These are phyloP conservation scores for Aspergillus asperescens DNA, from an alignment of 495 filamentous ascomycete species.

Conservation along the genomic window DNA sequence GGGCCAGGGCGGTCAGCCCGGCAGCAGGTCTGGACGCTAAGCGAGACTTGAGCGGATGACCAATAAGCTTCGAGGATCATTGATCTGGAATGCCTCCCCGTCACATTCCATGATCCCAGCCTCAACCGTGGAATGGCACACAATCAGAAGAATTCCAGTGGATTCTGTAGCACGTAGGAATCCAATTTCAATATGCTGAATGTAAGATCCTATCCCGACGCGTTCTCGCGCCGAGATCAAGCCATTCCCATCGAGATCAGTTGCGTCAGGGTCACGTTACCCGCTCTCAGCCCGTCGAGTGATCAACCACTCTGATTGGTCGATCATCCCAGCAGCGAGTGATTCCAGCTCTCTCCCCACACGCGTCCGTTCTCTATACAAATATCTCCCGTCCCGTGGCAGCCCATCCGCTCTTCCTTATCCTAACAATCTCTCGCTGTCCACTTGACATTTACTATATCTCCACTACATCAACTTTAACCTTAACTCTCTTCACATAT, in stretches of 20 bases:
- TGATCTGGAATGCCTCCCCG: conserved; percentile 29
- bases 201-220: conserved; percentile 25
- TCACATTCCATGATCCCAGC: conserved; percentile 37
- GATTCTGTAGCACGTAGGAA: conserved; percentile 10
- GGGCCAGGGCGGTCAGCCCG: conserved; percentile 13
- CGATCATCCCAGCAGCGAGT: conserved; percentile 35
- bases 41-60: conserved; percentile 31
- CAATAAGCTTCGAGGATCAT: conserved; percentile 44
- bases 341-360: conserved; percentile 36
- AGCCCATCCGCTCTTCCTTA: conserved; percentile 29
- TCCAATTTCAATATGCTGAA: conserved; percentile 14
- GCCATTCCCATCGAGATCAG: conserved; percentile 17
- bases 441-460: conserved; percentile 36
- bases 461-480: conserved; percentile 25
- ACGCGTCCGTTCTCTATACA: conserved; percentile 33
- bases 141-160: conserved; percentile 16
- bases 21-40: conserved; percentile 27
- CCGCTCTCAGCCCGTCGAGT: conserved; percentile 26
- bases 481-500: conserved; percentile 18
- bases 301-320: conserved; percentile 41
- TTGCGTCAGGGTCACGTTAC: conserved; percentile 26
- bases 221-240: conserved; percentile 28
- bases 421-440: conserved; percentile 40
- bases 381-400: conserved; percentile 41
- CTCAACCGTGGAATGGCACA: conserved; percentile 18